These are phyloP conservation scores for Mrakia frigida DNA, from an alignment of 768 basidiomycete species.

Conservation along the genomic window DNA sequence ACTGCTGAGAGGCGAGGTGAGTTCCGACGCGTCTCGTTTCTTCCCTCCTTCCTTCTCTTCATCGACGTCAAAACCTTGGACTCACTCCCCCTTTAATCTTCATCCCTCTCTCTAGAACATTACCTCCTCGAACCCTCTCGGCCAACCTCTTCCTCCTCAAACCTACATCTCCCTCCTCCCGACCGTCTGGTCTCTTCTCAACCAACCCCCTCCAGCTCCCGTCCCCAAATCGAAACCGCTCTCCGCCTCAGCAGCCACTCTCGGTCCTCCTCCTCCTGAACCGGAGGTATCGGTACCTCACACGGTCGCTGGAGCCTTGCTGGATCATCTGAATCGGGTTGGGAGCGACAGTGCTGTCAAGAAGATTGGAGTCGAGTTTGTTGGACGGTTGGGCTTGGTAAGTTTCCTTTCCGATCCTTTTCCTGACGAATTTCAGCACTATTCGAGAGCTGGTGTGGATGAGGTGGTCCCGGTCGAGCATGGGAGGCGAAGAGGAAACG, in stretches of 20 bases:
- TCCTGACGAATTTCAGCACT: conserved; percentile 17
- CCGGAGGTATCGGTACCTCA: conserved; percentile 31
- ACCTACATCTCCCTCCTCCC: conserved; percentile 40
- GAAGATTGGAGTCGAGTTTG: conserved; percentile 64
- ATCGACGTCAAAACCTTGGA: not conserved
- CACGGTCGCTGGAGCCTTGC: conserved; percentile 53
- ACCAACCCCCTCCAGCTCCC: conserved; percentile 37
- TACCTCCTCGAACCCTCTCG: conserved; percentile 27
- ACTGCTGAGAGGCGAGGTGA: conserved; percentile 54
- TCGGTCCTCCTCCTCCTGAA: not conserved
- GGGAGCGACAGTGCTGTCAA: conserved; percentile 62
- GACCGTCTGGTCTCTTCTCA: conserved; percentile 45
- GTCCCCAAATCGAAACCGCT: conserved; percentile 17
- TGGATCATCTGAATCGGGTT: conserved; percentile 62
- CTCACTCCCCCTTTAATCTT: no score
- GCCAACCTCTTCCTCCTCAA: conserved; percentile 38
- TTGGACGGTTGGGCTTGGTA: conserved; percentile 66
- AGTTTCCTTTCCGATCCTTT: conserved; percentile 35
- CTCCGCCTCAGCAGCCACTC: not conserved
- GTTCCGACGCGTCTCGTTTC: not conserved
- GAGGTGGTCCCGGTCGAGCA: no score
- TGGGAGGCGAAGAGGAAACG: no score
- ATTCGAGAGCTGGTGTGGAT: no score
- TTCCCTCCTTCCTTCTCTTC: not conserved
- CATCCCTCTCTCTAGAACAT: not conserved